phyloP scores from a whole-genome alignment of 495 filamentous ascomycete genomes.

The Aspergillus nidulans region DNA sequence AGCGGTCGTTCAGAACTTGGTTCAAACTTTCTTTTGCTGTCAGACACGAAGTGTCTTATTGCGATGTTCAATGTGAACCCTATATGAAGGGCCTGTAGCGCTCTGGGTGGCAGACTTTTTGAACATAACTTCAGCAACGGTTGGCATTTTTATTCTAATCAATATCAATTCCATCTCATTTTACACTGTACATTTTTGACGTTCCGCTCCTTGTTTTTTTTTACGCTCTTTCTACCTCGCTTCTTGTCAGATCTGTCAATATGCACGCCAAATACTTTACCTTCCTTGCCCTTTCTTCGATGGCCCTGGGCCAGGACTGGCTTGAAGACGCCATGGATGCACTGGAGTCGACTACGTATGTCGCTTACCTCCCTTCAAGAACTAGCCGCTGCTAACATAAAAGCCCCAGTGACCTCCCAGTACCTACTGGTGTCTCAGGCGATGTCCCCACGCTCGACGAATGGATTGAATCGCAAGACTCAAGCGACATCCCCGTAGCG shows the following conservation, averaged over 20 bases:
- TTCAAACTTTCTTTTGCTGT: not conserved
- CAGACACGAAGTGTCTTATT: too few relatives aligned
- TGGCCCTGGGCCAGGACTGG: constrained; percentile 1
- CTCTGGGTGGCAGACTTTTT: too few relatives aligned
- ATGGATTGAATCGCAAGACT: not conserved
- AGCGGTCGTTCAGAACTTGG: not conserved
- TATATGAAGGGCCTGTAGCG: too few relatives aligned
- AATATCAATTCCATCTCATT: too few relatives aligned
- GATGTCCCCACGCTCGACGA: not conserved
- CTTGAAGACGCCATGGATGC: not conserved
- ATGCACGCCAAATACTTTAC: constrained; percentile 1
- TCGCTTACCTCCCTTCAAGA: not conserved
- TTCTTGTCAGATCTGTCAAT: not conserved
- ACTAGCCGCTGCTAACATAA: not conserved
- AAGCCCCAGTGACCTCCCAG: not conserved
- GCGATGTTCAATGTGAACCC: too few relatives aligned
- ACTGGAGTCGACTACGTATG: not conserved
- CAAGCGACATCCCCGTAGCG: too few relatives aligned
- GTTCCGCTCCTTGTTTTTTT: not conserved
- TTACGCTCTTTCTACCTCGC: not conserved
- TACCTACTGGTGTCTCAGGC: not conserved
- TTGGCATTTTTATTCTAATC: too few relatives aligned
- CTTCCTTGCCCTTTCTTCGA: not conserved
- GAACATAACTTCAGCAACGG: too few relatives aligned
- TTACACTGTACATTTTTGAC: not conserved